A percentile compares a stretch with the other conserved stretches of the same genome.
These are phyloP conservation scores for Avena eriantha DNA, from an alignment of 176 grass and related monocot species.

Conservation along the genomic window DNA sequence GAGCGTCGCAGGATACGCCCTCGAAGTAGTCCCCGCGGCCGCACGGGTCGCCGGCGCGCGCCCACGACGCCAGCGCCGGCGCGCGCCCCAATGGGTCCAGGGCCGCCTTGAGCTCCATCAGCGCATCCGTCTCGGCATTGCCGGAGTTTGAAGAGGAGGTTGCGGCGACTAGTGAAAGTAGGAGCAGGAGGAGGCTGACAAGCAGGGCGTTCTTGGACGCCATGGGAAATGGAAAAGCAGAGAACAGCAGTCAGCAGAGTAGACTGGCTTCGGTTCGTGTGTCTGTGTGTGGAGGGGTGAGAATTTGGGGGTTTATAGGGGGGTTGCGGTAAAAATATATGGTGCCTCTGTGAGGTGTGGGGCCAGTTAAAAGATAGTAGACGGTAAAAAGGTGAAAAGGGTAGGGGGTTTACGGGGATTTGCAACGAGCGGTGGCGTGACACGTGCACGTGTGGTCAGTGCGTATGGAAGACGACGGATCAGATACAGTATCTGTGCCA, in stretches of 20 bases:
- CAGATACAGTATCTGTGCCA: slow-evolving; percentile 20
- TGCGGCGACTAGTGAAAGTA: background rate
- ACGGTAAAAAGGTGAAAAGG: slow-evolving; percentile 46
- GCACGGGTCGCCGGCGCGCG: slow-evolving; percentile 64
- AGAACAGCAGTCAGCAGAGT: background rate
- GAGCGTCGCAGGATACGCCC: slow-evolving; percentile 72
- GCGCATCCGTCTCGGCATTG: slow-evolving; percentile 51
- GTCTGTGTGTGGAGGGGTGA: background rate
- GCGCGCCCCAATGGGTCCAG: slow-evolving; percentile 57
- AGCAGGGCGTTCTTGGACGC: slow-evolving; percentile 30
- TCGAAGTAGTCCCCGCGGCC: slow-evolving; percentile 76
- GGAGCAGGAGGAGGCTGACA: slow-evolving; percentile 25
- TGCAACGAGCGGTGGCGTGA: background rate
- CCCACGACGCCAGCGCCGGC: slow-evolving; percentile 69
- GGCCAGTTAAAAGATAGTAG: background rate
- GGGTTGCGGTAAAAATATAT: slow-evolving; percentile 27
- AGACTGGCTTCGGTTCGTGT: background rate
- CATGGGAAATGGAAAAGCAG: slow-evolving; percentile 11
- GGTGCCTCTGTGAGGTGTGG: background rate
- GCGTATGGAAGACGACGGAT: slow-evolving; percentile 22
- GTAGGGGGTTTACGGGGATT: slow-evolving; percentile 48
- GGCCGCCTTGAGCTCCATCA: slow-evolving; percentile 76
- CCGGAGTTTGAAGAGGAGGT: background rate
- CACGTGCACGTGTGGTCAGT: background rate
- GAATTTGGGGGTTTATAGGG: slow-evolving; percentile 55